Conservation (phyloP, 371 early-diverging fungal genomes). For the Mucor racemosus region DNA sequence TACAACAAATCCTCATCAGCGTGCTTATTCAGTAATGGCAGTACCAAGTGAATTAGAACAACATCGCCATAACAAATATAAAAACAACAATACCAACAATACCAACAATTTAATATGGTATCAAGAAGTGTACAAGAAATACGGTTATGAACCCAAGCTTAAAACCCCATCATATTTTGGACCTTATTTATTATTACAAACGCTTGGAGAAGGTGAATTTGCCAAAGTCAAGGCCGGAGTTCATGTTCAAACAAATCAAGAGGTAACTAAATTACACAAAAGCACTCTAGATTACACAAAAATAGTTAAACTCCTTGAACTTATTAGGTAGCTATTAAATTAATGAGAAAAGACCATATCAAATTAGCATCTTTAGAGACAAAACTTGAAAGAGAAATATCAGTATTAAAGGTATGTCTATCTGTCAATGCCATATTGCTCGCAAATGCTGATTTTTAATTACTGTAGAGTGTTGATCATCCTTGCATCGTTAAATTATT, state of each 20-base stretch:
- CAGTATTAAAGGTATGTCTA: conserved; percentile 72
- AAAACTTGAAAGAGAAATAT: conserved; percentile 84
- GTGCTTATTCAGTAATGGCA: conserved; percentile 52
- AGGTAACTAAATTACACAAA: conserved; percentile 64
- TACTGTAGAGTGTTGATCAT: conserved; percentile 44
- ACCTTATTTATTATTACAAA: conserved; percentile 94
- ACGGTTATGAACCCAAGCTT: conserved; percentile 49
- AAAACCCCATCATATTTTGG: conserved; percentile 78
- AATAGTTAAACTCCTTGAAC: conserved; percentile 6
- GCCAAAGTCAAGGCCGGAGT: conserved; percentile 98
- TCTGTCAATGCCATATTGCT: neutral
- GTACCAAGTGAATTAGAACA: conserved; percentile 43
- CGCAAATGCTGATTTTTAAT: neutral
- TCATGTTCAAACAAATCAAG: conserved; percentile 88
- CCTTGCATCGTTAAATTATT: conserved; percentile 91
- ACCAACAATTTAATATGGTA: conserved; percentile 42
- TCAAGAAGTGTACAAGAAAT: conserved; percentile 50
- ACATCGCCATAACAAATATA: conserved; percentile 35
- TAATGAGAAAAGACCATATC: conserved; percentile 81
- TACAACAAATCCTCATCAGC: conserved; percentile 30
- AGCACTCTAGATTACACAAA: neutral
- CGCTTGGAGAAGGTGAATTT: conserved; percentile 98
- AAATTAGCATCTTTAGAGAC: conserved; percentile 76
- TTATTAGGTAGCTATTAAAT: conserved; percentile 78
- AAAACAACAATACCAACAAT: conserved; percentile 36